phyloP scores from a whole-genome alignment of 2,329 filamentous ascomycete species.

The Pleomassaria siparia region DNA sequence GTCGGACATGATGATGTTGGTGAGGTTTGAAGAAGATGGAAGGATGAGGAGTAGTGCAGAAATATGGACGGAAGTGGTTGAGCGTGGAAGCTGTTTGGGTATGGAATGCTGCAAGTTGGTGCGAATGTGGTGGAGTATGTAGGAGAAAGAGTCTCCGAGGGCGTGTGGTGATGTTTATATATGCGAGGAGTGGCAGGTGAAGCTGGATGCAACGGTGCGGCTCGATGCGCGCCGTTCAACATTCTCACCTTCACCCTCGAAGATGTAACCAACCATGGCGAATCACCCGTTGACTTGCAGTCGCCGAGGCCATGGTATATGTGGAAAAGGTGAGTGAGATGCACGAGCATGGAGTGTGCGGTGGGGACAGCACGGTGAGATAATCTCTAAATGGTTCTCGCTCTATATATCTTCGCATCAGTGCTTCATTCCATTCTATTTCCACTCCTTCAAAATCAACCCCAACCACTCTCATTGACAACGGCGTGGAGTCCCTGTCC shows the following conservation, averaged over 20 bases:
- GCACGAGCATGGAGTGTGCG: too few species aligned
- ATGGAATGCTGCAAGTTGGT: neutral
- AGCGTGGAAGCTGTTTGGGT: neutral
- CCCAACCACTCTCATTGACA: too few species aligned
- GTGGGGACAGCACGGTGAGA: too few species aligned
- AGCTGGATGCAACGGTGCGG: neutral
- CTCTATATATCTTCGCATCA: too few species aligned
- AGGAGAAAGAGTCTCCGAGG: neutral
- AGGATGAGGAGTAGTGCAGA: neutral
- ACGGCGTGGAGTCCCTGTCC: too few species aligned
- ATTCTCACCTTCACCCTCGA: conserved; percentile 2
- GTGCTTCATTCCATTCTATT: too few species aligned
- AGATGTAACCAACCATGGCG: too few species aligned
- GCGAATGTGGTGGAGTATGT: neutral
- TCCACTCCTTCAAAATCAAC: too few species aligned
- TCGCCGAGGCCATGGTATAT: too few species aligned
- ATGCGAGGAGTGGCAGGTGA: neutral
- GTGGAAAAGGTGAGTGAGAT: too few species aligned
- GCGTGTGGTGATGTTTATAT: neutral
- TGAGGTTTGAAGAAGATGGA: conserved; percentile 1
- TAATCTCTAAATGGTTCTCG: too few species aligned
- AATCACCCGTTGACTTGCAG: too few species aligned
- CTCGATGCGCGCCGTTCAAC: neutral
- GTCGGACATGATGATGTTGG: conserved; percentile 29
- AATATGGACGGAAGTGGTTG: neutral